phyloP scores from a whole-genome alignment of 2,329 filamentous ascomycete genomes.

The Grosmannia penicillata region DNA sequence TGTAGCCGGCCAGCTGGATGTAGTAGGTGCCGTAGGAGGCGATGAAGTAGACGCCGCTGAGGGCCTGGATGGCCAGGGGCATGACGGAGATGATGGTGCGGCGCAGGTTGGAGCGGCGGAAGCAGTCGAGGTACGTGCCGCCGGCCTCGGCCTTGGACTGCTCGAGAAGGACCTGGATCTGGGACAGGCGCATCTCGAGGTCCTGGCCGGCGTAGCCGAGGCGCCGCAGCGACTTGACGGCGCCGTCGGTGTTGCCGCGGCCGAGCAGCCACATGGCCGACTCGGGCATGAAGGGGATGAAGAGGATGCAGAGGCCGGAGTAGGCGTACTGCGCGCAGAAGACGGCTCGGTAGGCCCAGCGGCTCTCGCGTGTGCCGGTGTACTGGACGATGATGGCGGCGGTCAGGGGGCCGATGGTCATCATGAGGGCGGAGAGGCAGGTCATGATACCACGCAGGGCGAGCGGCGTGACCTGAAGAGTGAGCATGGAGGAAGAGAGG shows the following conservation, averaged over 20 bases:
- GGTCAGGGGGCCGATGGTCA: constrained; percentile 10
- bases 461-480: constrained; percentile 9
- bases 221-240: constrained; percentile 21
- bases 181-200: constrained; percentile 15
- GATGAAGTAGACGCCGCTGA: constrained; percentile 19
- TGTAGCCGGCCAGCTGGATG: constrained; percentile 24
- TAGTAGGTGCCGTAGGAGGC: constrained; percentile 25
- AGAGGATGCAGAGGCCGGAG: constrained; percentile 7
- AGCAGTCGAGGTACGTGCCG: constrained; percentile 34
- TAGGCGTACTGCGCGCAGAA: constrained; percentile 15
- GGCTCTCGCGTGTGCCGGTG: constrained; percentile 6
- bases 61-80: constrained; percentile 13
- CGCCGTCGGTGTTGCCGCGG: constrained; percentile 23
- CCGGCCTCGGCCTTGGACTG: constrained; percentile 33
- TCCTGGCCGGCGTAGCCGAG: constrained; percentile 18
- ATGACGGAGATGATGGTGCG: constrained; percentile 35
- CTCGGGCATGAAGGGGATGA: constrained; percentile 11
- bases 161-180: constrained; percentile 20
- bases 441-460: constrained; percentile 13
- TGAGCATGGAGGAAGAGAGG: neutral
- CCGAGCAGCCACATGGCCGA: constrained; percentile 17
- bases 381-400: constrained; percentile 12
- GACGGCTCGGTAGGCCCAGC: constrained; percentile 18
- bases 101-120: constrained; percentile 31
- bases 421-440: constrained; percentile 10